A percentile compares a stretch with the other conserved stretches of the same genome.
phyloP scores from a whole-genome alignment of 257 asterid genomes.

The Solanum tarijense region DNA sequence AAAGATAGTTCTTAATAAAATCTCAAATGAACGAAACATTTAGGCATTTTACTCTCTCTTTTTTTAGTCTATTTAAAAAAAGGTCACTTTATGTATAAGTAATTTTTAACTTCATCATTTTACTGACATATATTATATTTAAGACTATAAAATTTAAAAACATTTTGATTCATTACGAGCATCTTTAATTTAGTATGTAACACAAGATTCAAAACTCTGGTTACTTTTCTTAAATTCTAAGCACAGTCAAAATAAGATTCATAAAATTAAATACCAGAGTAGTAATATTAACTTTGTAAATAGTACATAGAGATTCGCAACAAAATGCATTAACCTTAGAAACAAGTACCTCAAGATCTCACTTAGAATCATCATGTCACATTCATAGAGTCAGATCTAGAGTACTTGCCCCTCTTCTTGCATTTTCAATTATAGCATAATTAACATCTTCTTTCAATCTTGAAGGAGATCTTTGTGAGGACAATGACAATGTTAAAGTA shows the following conservation, averaged over 20 bases:
- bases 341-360: conserved; percentile 48
- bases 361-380: conserved; percentile 53
- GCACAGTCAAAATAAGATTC: neutral
- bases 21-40: neutral
- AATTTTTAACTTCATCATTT: neutral
- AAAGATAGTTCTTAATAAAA: neutral
- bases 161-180: neutral
- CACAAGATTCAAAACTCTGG: neutral
- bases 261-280: neutral
- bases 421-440: conserved; percentile 10
- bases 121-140: neutral
- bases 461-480: conserved; percentile 15
- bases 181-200: neutral
- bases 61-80: neutral
- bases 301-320: neutral
- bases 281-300: neutral
- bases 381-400: conserved; percentile 97
- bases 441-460: conserved; percentile 23
- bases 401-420: conserved; percentile 62
- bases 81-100: neutral
- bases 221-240: neutral
- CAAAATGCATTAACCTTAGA: neutral
- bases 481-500: conserved; percentile 29
- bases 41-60: neutral
- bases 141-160: neutral